Conservation (phyloP, 108 stramenopile species). For the Halocafeteria seosinensis region DNA sequence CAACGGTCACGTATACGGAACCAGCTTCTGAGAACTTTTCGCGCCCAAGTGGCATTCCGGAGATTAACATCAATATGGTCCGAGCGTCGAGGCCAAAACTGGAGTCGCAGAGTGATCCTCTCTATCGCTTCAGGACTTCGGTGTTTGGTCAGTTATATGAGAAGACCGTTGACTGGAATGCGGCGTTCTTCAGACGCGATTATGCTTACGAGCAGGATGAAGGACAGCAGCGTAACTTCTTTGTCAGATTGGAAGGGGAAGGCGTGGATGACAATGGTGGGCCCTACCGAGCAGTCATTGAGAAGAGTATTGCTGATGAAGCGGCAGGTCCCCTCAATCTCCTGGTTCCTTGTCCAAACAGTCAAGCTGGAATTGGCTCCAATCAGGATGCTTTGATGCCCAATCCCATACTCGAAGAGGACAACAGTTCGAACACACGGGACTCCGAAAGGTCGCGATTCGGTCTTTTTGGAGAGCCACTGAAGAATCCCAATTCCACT, state of each 20-base stretch:
- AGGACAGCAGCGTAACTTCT: constrained; percentile 14
- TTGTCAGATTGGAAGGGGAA: constrained; percentile 32
- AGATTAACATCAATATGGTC: constrained; percentile 21
- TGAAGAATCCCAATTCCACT: background rate
- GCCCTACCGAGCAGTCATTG: constrained; percentile 39
- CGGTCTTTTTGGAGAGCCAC: background rate
- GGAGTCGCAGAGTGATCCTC: background rate
- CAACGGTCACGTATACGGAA: constrained; percentile 22
- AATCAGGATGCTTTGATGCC: constrained; percentile 20
- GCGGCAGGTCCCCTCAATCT: constrained; percentile 9
- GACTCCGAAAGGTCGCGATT: background rate
- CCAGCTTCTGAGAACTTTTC: constrained; percentile 29
- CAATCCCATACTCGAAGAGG: background rate
- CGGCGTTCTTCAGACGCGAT: background rate
- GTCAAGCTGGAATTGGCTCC: background rate
- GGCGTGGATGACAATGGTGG: constrained; percentile 45
- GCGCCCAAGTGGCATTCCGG: constrained; percentile 14
- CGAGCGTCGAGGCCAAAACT: constrained; percentile 10
- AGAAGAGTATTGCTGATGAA: constrained; percentile 2
- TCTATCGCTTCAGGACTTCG: constrained; percentile 14
- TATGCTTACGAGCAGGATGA: constrained; percentile 4
- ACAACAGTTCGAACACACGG: background rate
- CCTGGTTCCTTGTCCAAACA: constrained; percentile 16
- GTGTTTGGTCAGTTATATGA: constrained; percentile 9
- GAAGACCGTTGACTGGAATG: background rate